Evolutionary conservation across 139 green algal species (phyloP), one percentile per base, ranked within the genome.

Genomic region (Picochlorum costavermella): DNA sequence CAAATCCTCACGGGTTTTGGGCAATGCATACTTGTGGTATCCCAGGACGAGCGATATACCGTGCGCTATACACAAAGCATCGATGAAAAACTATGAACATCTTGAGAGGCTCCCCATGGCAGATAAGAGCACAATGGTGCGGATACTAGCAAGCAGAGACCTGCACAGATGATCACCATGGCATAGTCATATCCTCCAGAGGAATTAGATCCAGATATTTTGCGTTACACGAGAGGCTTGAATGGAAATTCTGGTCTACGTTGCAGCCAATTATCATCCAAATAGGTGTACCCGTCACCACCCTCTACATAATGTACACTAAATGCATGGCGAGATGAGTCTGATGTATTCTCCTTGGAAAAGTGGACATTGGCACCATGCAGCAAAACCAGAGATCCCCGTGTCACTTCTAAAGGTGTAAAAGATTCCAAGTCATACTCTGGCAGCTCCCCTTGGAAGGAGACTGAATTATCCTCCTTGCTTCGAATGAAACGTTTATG

Each of bases 301-400:
- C 79, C 69, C 55, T 95, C 90, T 3, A 95, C 81, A 8, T 90
- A 48, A 60, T 96, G 90, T 64, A 95, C 70, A 14, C 75, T 82
- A 77, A 89, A 95, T 20, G 84, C 87, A 70, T 94, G 84, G 4
- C 88, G 76, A 3, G 73, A 86, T 16, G 75, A 49, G 9, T 59
- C 29, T 23, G 68, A 77, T 14, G 31, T 73, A 69, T 87, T 84
- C 12, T 79, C 73, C 11, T 79, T 36, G 46, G 43, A 67, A 12
- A 71, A 87, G 64, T 96, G 88, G 29, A 90, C 73, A 53, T 87
- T 84, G 53, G 73, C 71, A 8, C 87, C 90, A 69, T 97, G 88
- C 60, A 97, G 68, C 61, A 96, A 68, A 63, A 97, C 87, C 23
- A 96, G 68, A 2, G 84, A 84, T 12, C 91, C 91, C 4, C 84